Evolutionary conservation across 176 grass and related monocot species (phyloP), one percentile per base, ranked within the genome.

Genomic region (Hyparrhenia diplandra): DNA sequence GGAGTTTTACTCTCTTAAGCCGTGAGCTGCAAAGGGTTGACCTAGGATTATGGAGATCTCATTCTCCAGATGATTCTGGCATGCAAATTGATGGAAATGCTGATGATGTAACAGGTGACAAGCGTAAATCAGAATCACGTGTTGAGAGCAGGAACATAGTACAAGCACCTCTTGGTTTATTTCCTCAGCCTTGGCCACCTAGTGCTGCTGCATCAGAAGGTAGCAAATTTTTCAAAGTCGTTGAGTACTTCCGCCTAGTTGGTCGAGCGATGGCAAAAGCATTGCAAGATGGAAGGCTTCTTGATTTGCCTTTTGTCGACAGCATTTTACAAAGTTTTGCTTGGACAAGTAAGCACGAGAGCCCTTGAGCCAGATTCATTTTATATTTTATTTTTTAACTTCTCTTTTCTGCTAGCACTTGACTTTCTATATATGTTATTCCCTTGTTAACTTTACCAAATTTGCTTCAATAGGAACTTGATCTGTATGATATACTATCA

Each of bases 1-100:
- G 29, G 94, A 97, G 75, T 97, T 97, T 51, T 97, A 97, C 94
- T 62, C 89, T 97, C 39, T 67, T 97, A 71, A 94, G 94, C 62
- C 94, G 86, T 64, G 94, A 97, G 14, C 82, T 97, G 59, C 94
- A 94, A 69, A 94, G 80, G 37, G 40, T 75, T 64, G 75, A 86
- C 76, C 79, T 97, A 10, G 79, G 89, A 67, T 92, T 97, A 70
- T 97, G 94, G 94, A 93, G 94, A 69, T 94, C 94, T 16, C 29
- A 77, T 77, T 74, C 51, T 46, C 5, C 77, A 51, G 52, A 85
- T 66, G 67, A 75, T 88, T 90, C 80, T 77, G 64, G 36, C 35
- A 71, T 84, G 78, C 84, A 92, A 85, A 63, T 71, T 76, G 82
- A 92, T 80, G 64, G 76, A 31, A 68, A 5, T 75, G 64, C 16